Percentiles rank a stretch among this genome's conserved stretches.
These are phyloP conservation scores for Cyanidium caldarium DNA, from an alignment of 23 red algal genomes.

Conservation along the genomic window DNA sequence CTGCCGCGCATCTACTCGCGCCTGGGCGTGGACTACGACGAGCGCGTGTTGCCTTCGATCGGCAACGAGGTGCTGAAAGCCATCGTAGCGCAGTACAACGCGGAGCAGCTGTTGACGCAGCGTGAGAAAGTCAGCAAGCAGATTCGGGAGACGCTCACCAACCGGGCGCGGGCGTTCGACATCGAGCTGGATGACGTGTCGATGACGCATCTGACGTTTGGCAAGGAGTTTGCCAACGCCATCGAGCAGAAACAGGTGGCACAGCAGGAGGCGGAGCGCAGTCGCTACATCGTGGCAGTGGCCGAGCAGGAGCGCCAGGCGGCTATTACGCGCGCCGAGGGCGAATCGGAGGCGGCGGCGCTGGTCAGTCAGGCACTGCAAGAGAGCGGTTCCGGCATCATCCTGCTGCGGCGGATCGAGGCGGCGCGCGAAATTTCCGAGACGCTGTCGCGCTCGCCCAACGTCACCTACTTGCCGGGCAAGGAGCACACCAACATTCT, in stretches of 20 bases:
- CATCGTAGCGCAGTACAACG: conserved; percentile 96
- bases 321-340: conserved; percentile 80
- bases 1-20: conserved; percentile 68
- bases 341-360: conserved; percentile 61
- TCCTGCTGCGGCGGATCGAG: conserved; percentile 85
- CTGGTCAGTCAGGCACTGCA: conserved; percentile 71
- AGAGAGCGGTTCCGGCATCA: conserved; percentile 53
- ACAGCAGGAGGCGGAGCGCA: conserved; percentile 94
- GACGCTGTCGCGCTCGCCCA: conserved; percentile 55
- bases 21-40: conserved; percentile 83
- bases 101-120: conserved; percentile 91
- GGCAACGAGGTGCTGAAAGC: conserved; percentile 94
- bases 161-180: conserved; percentile 65
- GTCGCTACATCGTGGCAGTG: conserved; percentile 82
- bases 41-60: conserved; percentile 90
- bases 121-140: conserved; percentile 64
- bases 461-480: conserved; percentile 78
- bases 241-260: conserved; percentile 98
- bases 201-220: conserved; percentile 97
- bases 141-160: conserved; percentile 66
- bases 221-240: conserved; percentile 88
- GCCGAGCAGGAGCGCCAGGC: conserved; percentile 88
- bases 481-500: conserved; percentile 47
- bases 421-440: conserved; percentile 81
- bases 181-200: conserved; percentile 96